Conservation (phyloP, 2,329 filamentous ascomycete species). For the Trichophyton verrucosum region DNA sequence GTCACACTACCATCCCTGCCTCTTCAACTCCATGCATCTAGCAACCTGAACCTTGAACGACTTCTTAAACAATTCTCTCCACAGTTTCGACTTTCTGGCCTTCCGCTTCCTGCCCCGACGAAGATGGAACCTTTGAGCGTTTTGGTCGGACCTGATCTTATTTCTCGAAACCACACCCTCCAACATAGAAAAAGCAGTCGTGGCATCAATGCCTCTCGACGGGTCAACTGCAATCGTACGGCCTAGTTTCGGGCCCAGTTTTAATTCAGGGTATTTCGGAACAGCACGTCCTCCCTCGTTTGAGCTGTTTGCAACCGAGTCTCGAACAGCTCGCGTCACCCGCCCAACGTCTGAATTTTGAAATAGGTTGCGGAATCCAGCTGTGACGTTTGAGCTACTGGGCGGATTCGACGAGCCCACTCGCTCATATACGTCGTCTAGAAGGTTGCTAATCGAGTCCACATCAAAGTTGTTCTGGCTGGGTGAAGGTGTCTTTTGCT, state of each 20-base stretch:
- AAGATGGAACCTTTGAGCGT: constrained; percentile 31
- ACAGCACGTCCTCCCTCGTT: neutral
- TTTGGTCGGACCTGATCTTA: constrained; percentile 21
- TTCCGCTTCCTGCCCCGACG: constrained; percentile 32
- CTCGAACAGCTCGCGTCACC: neutral
- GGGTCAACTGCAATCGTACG: constrained; percentile 16
- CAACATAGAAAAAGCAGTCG: constrained; percentile 16
- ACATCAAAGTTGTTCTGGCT: neutral
- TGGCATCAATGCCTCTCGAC: constrained; percentile 15
- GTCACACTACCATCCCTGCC: constrained; percentile 33
- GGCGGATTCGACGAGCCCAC: neutral
- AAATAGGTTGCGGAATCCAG: neutral
- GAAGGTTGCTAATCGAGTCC: neutral
- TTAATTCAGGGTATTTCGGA: constrained; percentile 10
- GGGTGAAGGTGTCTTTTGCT: neutral
- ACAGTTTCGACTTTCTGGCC: constrained; percentile 27
- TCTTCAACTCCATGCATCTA: constrained; percentile 33
- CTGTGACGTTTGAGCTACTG: neutral
- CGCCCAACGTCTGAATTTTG: neutral
- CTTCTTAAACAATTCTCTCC: constrained; percentile 34
- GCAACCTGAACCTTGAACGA: constrained; percentile 32
- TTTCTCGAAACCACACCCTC: constrained; percentile 22
- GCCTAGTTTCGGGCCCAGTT: constrained; percentile 19
- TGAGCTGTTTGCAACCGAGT: neutral
- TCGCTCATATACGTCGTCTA: neutral